A percentile compares a stretch with the other conserved stretches of the same genome.
These are phyloP conservation scores for Helicostylum pulchrum DNA, from an alignment of 192 early-diverging fungal genomes.

Conservation along the genomic window DNA sequence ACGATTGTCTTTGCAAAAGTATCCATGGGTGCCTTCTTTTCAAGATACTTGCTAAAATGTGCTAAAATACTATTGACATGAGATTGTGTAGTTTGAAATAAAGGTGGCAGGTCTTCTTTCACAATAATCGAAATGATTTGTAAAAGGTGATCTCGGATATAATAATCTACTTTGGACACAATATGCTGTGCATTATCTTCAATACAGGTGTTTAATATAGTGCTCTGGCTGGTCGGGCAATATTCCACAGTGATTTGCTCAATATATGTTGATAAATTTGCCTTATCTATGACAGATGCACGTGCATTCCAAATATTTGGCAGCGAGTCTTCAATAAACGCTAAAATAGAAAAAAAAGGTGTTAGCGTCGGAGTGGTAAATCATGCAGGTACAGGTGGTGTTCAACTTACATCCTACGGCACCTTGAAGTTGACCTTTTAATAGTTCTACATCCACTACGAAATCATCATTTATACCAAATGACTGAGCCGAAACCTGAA, in stretches of 20 bases:
- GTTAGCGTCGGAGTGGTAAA: not conserved
- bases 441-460: not conserved
- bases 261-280: not conserved
- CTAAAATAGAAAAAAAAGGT: conserved; percentile 4
- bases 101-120: conserved; percentile 2
- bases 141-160: not conserved
- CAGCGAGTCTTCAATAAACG: conserved; percentile 7
- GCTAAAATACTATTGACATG: conserved; percentile 2
- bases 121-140: not conserved
- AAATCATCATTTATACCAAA: conserved; percentile 4
- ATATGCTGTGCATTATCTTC: not conserved
- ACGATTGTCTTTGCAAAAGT: no score
- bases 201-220: not conserved
- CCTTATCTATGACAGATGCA: conserved; percentile 1
- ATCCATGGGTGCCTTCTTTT: no score
- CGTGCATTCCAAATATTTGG: conserved; percentile 15
- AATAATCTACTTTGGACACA: not conserved
- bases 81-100: conserved; percentile 6
- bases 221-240: not conserved
- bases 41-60: not conserved
- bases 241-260: not conserved
- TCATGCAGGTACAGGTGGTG: conserved; percentile 7
- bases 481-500: conserved; percentile 10
- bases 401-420: conserved; percentile 10
- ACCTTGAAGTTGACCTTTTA: conserved; percentile 12